Conservation (phyloP, 1,139 yeast genomes). For the Zygoascus hellenicus region DNA sequence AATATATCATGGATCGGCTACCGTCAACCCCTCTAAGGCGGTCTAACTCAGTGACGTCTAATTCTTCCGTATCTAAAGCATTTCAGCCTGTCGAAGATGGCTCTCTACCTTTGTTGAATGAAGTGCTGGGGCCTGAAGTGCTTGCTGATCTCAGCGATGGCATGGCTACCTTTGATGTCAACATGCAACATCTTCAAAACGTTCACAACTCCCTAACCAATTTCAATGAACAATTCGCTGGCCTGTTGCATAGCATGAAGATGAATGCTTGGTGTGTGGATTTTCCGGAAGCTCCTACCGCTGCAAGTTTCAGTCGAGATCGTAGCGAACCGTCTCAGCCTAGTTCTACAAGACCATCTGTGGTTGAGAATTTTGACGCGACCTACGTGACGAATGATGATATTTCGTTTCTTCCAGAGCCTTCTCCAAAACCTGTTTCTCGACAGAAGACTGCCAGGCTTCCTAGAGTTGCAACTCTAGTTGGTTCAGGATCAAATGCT, state of each 20-base stretch:
- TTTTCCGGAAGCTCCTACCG: slow-evolving; percentile 43
- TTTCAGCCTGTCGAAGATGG: slow-evolving; percentile 17
- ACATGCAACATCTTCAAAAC: slow-evolving; percentile 44
- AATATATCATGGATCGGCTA: slow-evolving; percentile 2
- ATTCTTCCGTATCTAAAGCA: slow-evolving; percentile 16
- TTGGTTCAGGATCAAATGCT: background rate
- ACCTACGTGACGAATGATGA: slow-evolving; percentile 21
- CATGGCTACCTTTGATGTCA: slow-evolving; percentile 48
- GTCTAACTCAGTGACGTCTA: slow-evolving; percentile 24
- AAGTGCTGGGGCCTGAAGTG: slow-evolving; percentile 22
- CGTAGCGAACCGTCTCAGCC: background rate
- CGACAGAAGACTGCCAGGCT: background rate
- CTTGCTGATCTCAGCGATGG: slow-evolving; percentile 46
- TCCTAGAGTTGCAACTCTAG: slow-evolving; percentile 2
- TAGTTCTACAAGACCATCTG: background rate
- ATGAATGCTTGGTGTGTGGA: slow-evolving; percentile 70
- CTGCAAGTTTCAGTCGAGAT: slow-evolving; percentile 17
- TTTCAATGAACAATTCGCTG: slow-evolving; percentile 60
- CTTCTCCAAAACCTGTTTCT: slow-evolving; percentile 1
- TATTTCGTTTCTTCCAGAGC: slow-evolving; percentile 17
- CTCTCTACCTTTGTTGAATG: slow-evolving; percentile 19
- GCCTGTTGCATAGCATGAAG: slow-evolving; percentile 56
- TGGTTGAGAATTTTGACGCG: slow-evolving; percentile 7
- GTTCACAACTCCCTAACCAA: slow-evolving; percentile 48
- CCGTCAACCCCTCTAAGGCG: slow-evolving; percentile 29